A percentile compares a stretch with the other conserved stretches of the same genome.
These are phyloP conservation scores for Chrysoporthe austroafricana DNA, from an alignment of 2,329 filamentous ascomycete species.

Conservation along the genomic window DNA sequence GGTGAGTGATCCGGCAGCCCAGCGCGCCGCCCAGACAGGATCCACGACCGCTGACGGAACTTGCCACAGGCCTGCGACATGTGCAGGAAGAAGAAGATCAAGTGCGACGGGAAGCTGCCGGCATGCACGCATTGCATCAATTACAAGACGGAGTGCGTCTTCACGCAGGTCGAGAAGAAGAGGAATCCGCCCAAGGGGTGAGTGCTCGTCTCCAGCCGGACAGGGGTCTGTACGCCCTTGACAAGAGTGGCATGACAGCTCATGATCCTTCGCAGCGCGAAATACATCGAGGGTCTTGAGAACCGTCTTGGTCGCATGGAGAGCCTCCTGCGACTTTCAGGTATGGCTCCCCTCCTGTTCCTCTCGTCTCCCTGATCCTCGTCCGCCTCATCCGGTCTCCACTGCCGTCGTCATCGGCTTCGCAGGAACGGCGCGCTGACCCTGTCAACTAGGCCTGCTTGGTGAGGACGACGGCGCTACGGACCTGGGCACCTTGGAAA, in stretches of 20 bases:
- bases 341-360: conserved; percentile 41
- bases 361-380: not conserved
- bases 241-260: conserved; percentile 8
- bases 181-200: conserved; percentile 95
- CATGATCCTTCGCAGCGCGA: conserved; percentile 63
- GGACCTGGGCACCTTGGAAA: conserved; percentile 87
- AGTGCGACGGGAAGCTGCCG: conserved; percentile 95
- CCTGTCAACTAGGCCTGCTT: conserved; percentile 62
- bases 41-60: conserved; percentile 21
- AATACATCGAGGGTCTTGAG: conserved; percentile 96
- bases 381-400: conserved; percentile 1
- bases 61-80: conserved; percentile 80
- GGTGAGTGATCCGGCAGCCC: conserved; percentile 54
- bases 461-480: conserved; percentile 86
- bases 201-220: conserved; percentile 34
- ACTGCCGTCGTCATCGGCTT: conserved; percentile 29
- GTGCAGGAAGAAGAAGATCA: conserved; percentile 97
- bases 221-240: conserved; percentile 10
- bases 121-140: conserved; percentile 95
- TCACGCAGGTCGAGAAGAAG: conserved; percentile 99
- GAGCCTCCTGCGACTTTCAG: conserved; percentile 82
- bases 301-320: conserved; percentile 97
- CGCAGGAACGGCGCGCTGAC: conserved; percentile 30
- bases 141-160: conserved; percentile 97
- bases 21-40: conserved; percentile 10